A percentile compares a stretch with the other conserved stretches of the same genome.
Evolutionary conservation across 1,284 basidiomycete genomes (phyloP).

Genomic region (Tilletia setariae): DNA sequence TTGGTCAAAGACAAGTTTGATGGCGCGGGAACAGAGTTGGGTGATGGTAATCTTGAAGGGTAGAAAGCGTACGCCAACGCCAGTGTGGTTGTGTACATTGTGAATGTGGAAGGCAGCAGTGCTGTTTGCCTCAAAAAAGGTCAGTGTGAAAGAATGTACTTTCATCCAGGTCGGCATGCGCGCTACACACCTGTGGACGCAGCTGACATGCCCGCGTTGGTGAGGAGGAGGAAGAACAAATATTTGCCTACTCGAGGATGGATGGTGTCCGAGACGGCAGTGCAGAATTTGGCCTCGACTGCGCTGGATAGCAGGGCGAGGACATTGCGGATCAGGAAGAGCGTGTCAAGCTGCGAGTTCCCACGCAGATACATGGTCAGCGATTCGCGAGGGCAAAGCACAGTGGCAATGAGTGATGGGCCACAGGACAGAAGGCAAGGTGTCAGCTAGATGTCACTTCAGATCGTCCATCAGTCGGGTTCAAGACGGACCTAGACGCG

Average conservation of each 20-base stretch:
- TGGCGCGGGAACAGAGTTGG: neutral
- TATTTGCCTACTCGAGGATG: slow-evolving; percentile 88
- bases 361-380: slow-evolving; percentile 17
- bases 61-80: slow-evolving; percentile 75
- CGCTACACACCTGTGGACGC: slow-evolving; percentile 74
- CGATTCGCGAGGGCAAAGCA: neutral
- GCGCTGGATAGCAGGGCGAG: slow-evolving; percentile 72
- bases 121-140: slow-evolving; percentile 20
- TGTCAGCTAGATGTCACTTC: slow-evolving; percentile 52
- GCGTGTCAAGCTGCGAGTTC: slow-evolving; percentile 66
- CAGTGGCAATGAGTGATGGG: neutral
- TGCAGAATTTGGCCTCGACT: slow-evolving; percentile 81
- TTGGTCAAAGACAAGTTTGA: slow-evolving; percentile 12
- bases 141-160: too few species aligned
- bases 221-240: slow-evolving; percentile 76
- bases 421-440: slow-evolving; percentile 3
- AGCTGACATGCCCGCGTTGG: slow-evolving; percentile 90
- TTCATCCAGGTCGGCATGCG: too few species aligned
- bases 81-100: slow-evolving; percentile 83
- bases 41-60: slow-evolving; percentile 58
- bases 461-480: neutral
- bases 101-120: slow-evolving; percentile 77
- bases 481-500: too few species aligned
- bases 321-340: slow-evolving; percentile 80
- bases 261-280: slow-evolving; percentile 73